Evolutionary conservation across 345 rosid species (phyloP).

Genomic region (Luvunga scandens): DNA sequence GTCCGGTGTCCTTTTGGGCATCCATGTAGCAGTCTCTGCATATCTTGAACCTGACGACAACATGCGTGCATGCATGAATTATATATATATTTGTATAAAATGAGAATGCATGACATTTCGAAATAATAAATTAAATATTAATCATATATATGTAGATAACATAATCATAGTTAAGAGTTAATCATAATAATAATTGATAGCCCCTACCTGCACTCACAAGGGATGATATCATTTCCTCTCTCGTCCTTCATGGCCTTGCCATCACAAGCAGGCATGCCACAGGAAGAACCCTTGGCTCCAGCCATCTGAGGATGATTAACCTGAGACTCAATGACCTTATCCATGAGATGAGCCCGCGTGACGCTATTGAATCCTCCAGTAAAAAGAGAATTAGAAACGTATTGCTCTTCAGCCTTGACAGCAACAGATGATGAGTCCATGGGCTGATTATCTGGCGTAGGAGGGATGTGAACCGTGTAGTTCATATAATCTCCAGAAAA

Average conservation of each 20-base stretch:
- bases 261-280: constrained; percentile 89
- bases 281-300: constrained; percentile 78
- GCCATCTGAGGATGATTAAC: constrained; percentile 96
- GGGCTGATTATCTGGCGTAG: constrained; percentile 92
- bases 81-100: too few relatives aligned
- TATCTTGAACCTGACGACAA: constrained; percentile 65
- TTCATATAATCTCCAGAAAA: constrained; percentile 75
- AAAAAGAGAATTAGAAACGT: constrained; percentile 82
- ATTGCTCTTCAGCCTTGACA: constrained; percentile 82
- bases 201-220: constrained; percentile 83
- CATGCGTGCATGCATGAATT: neutral
- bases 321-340: constrained; percentile 93
- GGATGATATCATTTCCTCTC: constrained; percentile 73
- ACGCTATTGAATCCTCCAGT: constrained; percentile 96
- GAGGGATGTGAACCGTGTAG: constrained; percentile 92
- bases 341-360: constrained; percentile 94
- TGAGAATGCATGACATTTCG: too few relatives aligned
- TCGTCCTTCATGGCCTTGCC: constrained; percentile 93
- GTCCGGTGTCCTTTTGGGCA: constrained; percentile 75
- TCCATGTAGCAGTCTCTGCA: constrained; percentile 93
- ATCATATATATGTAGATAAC: too few relatives aligned
- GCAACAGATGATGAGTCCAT: constrained; percentile 51
- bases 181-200: too few relatives aligned
- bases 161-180: too few relatives aligned
- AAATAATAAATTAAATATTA: too few relatives aligned